A percentile compares a stretch with the other conserved stretches of the same genome.
These are phyloP conservation scores for Quercus variabilis DNA, from an alignment of 306 rosid genomes.

Conservation along the genomic window DNA sequence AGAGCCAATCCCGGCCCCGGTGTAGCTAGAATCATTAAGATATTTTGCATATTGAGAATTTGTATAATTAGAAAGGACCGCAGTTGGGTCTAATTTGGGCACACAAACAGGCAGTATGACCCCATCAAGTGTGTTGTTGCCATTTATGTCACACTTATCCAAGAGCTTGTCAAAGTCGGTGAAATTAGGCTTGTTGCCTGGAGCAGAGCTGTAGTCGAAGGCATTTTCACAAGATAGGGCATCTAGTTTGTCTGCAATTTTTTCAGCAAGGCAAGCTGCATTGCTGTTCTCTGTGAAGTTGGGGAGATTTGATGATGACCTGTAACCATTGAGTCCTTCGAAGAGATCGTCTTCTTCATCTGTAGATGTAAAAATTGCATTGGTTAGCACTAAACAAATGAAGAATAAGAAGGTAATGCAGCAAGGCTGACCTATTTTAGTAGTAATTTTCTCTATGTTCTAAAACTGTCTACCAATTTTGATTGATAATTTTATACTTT, in stretches of 20 bases:
- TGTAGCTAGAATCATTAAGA: background rate
- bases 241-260: background rate
- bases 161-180: background rate
- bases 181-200: background rate
- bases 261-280: slow-evolving; percentile 20
- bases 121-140: background rate
- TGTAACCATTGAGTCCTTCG: slow-evolving; percentile 4
- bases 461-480: no score
- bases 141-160: background rate
- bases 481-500: no score
- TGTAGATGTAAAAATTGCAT: background rate
- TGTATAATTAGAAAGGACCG: background rate
- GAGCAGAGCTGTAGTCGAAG: background rate
- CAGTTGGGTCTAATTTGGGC: background rate
- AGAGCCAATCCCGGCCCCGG: background rate
- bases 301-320: background rate
- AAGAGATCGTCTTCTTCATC: slow-evolving; percentile 1
- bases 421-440: no score
- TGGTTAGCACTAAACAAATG: background rate
- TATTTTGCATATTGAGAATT: background rate
- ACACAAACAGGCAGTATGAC: background rate
- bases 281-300: background rate
- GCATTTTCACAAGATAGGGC: slow-evolving; percentile 6
- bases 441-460: no score
- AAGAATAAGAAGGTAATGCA: background rate